A percentile compares a stretch with the other conserved stretches of the same genome.
phyloP scores from a whole-genome alignment of 371 early-diverging fungal genomes.

The Zancudomyces culisetae region DNA sequence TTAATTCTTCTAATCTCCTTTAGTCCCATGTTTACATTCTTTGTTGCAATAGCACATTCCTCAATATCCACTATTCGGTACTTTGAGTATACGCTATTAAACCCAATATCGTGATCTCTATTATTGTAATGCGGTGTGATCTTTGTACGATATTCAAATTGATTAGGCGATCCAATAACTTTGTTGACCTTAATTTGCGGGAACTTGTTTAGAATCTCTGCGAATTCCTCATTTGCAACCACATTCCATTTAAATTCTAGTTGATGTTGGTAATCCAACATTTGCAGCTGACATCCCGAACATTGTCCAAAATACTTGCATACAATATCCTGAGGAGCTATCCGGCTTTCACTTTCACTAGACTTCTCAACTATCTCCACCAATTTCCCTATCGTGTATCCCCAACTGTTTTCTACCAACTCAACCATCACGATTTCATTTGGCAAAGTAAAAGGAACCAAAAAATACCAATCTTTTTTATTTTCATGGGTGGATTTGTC shows the following conservation, averaged over 20 bases:
- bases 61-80: slow-evolving; percentile 36
- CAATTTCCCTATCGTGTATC: slow-evolving; percentile 36
- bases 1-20: slow-evolving; percentile 8
- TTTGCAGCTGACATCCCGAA: slow-evolving; percentile 41
- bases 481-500: slow-evolving; percentile 7
- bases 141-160: slow-evolving; percentile 37
- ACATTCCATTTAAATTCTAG: slow-evolving; percentile 28
- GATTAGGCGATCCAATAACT: slow-evolving; percentile 23
- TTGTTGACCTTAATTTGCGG: slow-evolving; percentile 4
- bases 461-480: slow-evolving; percentile 27
- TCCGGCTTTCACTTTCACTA: slow-evolving; percentile 2
- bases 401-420: slow-evolving; percentile 29
- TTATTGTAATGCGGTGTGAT: slow-evolving; percentile 39
- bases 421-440: slow-evolving; percentile 30
- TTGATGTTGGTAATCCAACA: slow-evolving; percentile 32
- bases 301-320: slow-evolving; percentile 38
- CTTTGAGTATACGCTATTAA: slow-evolving; percentile 29
- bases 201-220: slow-evolving; percentile 13
- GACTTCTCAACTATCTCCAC: slow-evolving; percentile 25
- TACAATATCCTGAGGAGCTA: slow-evolving; percentile 21
- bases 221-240: slow-evolving; percentile 27
- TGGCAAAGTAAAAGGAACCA: slow-evolving; percentile 29
- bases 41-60: slow-evolving; percentile 36
- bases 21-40: slow-evolving; percentile 28
- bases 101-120: slow-evolving; percentile 28